These are phyloP conservation scores for Colletotrichum sojae DNA, from an alignment of 2,329 filamentous ascomycete genomes.

Conservation along the genomic window DNA sequence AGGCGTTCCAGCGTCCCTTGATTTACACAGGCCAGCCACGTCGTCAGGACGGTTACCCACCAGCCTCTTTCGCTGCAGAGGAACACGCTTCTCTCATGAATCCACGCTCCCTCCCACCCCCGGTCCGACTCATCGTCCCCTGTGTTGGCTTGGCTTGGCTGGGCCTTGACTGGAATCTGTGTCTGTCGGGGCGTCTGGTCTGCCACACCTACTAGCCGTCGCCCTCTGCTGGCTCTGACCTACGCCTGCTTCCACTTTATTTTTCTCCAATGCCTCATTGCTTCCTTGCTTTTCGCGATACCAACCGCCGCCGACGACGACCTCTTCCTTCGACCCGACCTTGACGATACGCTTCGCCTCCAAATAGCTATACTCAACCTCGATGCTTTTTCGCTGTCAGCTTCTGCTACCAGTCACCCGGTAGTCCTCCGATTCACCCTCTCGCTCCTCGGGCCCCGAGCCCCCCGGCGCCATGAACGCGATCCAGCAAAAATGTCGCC, in stretches of 20 bases:
- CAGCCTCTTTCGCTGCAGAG: slow-evolving; percentile 7
- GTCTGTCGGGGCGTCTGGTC: slow-evolving; percentile 47
- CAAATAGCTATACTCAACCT: slow-evolving; percentile 26
- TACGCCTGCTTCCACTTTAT: slow-evolving; percentile 27
- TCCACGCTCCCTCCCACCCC: slow-evolving; percentile 26
- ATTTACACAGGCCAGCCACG: slow-evolving; percentile 32
- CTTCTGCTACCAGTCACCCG: slow-evolving; percentile 30
- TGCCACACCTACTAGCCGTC: slow-evolving; percentile 41
- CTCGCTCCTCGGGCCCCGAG: slow-evolving; percentile 33
- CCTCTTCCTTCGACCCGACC: slow-evolving; percentile 9
- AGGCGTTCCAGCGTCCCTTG: background rate
- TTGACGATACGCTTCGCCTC: slow-evolving; percentile 19
- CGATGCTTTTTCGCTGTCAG: slow-evolving; percentile 36
- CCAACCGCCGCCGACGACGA: slow-evolving; percentile 27
- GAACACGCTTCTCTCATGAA: slow-evolving; percentile 17
- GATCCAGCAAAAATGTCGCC: slow-evolving; percentile 79
- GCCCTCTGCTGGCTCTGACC: slow-evolving; percentile 23
- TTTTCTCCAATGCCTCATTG: slow-evolving; percentile 34
- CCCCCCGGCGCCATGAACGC: slow-evolving; percentile 68
- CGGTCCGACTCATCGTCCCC: slow-evolving; percentile 27
- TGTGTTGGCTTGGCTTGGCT: slow-evolving; percentile 34
- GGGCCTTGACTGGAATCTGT: slow-evolving; percentile 43
- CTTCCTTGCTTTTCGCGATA: slow-evolving; percentile 39
- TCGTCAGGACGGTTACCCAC: slow-evolving; percentile 17
- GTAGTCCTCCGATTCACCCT: slow-evolving; percentile 28